Evolutionary conservation across 139 green algal species (phyloP), one percentile per base, ranked within the genome.

Genomic region (Picochlorum sp.): DNA sequence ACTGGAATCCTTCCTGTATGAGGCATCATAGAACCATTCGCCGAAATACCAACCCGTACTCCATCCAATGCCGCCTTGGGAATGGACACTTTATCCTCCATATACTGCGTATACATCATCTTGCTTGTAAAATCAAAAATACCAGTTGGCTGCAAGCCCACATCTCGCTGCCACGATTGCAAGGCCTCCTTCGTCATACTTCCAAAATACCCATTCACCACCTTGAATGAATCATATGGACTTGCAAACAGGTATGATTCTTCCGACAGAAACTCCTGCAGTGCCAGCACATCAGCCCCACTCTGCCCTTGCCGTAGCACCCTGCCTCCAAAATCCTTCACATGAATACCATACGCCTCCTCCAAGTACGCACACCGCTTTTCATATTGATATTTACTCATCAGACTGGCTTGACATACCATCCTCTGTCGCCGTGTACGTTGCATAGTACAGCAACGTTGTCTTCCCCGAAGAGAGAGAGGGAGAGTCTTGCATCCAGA

Each of bases 151-250:
- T 11, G 37, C 45, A 77, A 26, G 9, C 70, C 64, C 14, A 58
- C 26, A 60, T 77, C 65, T 11, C 52, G 47, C 51, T 77, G 71
- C 71, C 71, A 77, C 3, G 16, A 24, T 34, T 66, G 52, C 38
- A 77, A 38, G 13, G 71, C 63, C 3, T 77, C 65, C 14, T 67
- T 61, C 1, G 71, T 77, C 20, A 57, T 20, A 2, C 20, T 26
- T 5, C 71, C 65, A 61, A 73, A 77, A 50, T 73, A 77, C 14
- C 71, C 71, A 54, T 20, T 73, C 14, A 65, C 15, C 15, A 38
- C 60, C 7, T 21, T 41, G 34, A 41, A 41, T 1, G 57, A 66
- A 16, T 73, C 65, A 15, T 13, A 60, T 1, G 41, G 13, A 26
- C 57, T 58, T 5, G 5, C 16, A 54, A 14, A 41, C 8, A 68